Evolutionary conservation across 805 yeast species (phyloP).

Genomic region (Hyphopichia homilentoma): DNA sequence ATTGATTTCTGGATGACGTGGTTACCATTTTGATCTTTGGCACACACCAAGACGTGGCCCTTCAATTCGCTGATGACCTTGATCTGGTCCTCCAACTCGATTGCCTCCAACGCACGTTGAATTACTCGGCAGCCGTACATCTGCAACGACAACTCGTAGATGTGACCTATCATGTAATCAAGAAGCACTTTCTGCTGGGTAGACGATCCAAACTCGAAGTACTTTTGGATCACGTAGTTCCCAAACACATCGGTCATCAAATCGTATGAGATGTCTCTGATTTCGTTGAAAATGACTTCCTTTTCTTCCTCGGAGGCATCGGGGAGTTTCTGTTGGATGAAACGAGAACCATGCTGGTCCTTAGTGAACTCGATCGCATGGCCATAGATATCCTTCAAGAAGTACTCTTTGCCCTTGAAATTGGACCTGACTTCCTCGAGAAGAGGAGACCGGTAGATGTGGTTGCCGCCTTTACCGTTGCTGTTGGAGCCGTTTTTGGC

Average conservation of each 20-base stretch:
- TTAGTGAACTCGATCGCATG: constrained; percentile 88
- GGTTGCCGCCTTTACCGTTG: constrained; percentile 27
- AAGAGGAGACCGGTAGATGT: constrained; percentile 70
- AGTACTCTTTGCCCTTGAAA: constrained; percentile 53
- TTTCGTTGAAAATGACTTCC: constrained; percentile 79
- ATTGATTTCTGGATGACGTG: constrained; percentile 96
- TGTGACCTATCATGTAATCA: constrained; percentile 67
- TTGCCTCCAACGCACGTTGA: constrained; percentile 83
- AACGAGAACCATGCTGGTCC: constrained; percentile 97
- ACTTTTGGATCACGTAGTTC: constrained; percentile 93
- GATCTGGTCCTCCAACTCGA: constrained; percentile 61
- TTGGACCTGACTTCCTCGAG: constrained; percentile 81
- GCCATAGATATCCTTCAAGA: constrained; percentile 73
- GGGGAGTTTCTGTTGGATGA: constrained; percentile 85
- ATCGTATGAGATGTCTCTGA: constrained; percentile 67
- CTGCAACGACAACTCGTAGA: constrained; percentile 75
- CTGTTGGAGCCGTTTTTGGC: constrained; percentile 6
- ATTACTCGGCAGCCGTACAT: constrained; percentile 99
- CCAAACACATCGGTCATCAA: constrained; percentile 97
- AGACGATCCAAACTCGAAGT: constrained; percentile 75
- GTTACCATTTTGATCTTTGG: constrained; percentile 94
- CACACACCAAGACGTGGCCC: constrained; percentile 53
- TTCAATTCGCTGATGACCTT: constrained; percentile 67
- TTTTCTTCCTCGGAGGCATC: constrained; percentile 63
- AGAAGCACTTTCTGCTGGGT: constrained; percentile 68